phyloP scores from a whole-genome alignment of 495 filamentous ascomycete genomes.

The Cryomyces minteri region DNA sequence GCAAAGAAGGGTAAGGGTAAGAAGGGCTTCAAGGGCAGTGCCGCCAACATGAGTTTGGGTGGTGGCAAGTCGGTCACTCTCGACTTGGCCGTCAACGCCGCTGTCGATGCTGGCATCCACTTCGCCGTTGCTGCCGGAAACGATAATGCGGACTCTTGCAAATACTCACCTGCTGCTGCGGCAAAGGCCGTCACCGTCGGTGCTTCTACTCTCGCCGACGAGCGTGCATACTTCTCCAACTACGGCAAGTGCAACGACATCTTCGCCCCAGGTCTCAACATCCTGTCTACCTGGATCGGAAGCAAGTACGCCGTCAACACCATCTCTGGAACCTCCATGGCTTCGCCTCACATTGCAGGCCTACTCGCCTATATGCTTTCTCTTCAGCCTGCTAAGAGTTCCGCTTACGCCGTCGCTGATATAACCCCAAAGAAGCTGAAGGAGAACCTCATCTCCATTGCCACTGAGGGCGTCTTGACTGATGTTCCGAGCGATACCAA shows the following conservation, averaged over 20 bases:
- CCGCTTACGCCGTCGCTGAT: conserved; percentile 69
- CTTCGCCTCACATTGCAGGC: conserved; percentile 91
- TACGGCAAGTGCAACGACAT: conserved; percentile 98
- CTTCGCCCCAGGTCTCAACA: conserved; percentile 95
- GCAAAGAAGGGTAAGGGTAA: conserved; percentile 63
- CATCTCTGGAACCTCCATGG: conserved; percentile 99
- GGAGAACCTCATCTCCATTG: conserved; percentile 65
- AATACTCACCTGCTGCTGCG: conserved; percentile 95
- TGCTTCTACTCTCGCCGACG: conserved; percentile 80
- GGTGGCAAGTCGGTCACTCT: conserved; percentile 86
- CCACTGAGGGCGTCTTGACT: conserved; percentile 58
- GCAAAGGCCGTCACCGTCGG: conserved; percentile 90
- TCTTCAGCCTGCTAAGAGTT: conserved; percentile 74
- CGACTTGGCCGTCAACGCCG: conserved; percentile 85
- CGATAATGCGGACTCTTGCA: conserved; percentile 96
- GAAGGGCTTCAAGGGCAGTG: conserved; percentile 95
- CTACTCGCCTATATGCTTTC: conserved; percentile 96
- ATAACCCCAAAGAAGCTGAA: conserved; percentile 93
- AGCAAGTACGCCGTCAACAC: conserved; percentile 88
- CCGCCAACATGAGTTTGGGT: conserved; percentile 98
- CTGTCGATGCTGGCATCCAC: conserved; percentile 76
- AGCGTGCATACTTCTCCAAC: conserved; percentile 99
- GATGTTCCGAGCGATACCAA: conserved; percentile 75
- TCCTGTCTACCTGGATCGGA: conserved; percentile 94
- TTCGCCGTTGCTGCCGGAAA: conserved; percentile 98